Conservation (phyloP, 192 early-diverging fungal genomes). For the Entomortierella chlamydospora region DNA sequence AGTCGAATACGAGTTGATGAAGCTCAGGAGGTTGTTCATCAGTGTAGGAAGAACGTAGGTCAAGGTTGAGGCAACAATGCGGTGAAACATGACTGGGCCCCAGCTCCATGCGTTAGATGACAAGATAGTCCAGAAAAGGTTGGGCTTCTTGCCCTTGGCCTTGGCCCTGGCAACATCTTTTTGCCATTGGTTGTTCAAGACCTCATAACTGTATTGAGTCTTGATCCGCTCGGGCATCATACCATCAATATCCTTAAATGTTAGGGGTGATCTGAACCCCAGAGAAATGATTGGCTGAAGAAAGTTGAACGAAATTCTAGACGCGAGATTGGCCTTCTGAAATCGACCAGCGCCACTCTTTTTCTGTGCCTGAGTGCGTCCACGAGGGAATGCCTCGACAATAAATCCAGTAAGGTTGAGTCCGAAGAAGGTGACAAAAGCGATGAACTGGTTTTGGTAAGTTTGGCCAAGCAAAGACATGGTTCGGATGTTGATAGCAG, state of each 20-base stretch:
- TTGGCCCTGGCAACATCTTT: slow-evolving; percentile 11
- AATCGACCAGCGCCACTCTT: slow-evolving; percentile 20
- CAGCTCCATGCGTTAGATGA: slow-evolving; percentile 21
- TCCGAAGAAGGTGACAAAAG: slow-evolving; percentile 38
- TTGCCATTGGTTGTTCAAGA: slow-evolving; percentile 24
- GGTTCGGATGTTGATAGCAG: slow-evolving; percentile 49
- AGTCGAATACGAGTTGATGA: slow-evolving; percentile 37
- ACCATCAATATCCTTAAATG: slow-evolving; percentile 30
- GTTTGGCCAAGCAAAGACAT: slow-evolving; percentile 22
- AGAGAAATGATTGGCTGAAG: slow-evolving; percentile 44
- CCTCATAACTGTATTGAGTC: slow-evolving; percentile 11
- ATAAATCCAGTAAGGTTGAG: slow-evolving; percentile 25
- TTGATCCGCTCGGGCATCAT: slow-evolving; percentile 38
- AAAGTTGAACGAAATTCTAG: slow-evolving; percentile 32
- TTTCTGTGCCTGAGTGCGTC: slow-evolving; percentile 18
- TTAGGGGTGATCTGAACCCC: slow-evolving; percentile 38
- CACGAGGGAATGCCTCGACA: slow-evolving; percentile 45
- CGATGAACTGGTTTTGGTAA: slow-evolving; percentile 11
- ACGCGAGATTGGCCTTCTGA: slow-evolving; percentile 51
- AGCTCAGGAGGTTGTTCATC: slow-evolving; percentile 38
- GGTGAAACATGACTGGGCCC: slow-evolving; percentile 37
- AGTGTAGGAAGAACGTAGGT: slow-evolving; percentile 35
- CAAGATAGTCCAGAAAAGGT: slow-evolving; percentile 28
- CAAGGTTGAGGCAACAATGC: slow-evolving; percentile 26
- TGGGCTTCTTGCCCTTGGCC: slow-evolving; percentile 24